Evolutionary conservation across 495 filamentous ascomycete species (phyloP).

Genomic region (Thermothielavioides terrestris): DNA sequence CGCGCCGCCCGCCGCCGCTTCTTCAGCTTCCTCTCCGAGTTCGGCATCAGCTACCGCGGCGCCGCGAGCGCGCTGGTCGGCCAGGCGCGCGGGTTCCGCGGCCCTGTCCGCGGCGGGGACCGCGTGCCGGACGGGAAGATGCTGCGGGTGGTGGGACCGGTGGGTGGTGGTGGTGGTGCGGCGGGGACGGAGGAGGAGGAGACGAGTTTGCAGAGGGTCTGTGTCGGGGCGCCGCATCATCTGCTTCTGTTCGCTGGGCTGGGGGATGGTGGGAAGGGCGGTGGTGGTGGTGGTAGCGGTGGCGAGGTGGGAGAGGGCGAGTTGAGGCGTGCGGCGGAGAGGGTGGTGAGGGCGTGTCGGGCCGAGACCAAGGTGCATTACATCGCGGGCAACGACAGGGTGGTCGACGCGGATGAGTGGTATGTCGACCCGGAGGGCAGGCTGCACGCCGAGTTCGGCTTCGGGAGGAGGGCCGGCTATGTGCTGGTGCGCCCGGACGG

Average conservation of each 20-base stretch:
- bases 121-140: conserved; percentile 26
- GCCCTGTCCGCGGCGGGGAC: conserved; percentile 24
- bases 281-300: too few relatives aligned
- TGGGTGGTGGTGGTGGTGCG: too few relatives aligned
- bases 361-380: conserved; percentile 12
- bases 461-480: conserved; percentile 22
- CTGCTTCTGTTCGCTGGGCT: conserved; percentile 31
- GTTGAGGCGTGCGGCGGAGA: conserved; percentile 9
- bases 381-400: conserved; percentile 8
- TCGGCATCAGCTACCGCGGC: conserved; percentile 32
- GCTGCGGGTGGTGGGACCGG: neutral
- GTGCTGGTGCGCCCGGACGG: conserved; percentile 35
- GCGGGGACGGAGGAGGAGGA: conserved; percentile 2
- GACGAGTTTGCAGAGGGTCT: conserved; percentile 24
- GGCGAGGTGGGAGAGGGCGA: conserved; percentile 11
- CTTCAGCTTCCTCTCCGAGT: conserved; percentile 32
- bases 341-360: conserved; percentile 7
- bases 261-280: neutral
- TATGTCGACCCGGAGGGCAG: conserved; percentile 23
- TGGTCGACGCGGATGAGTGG: neutral
- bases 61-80: conserved; percentile 25
- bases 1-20: conserved; percentile 8
- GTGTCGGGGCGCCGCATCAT: conserved; percentile 18
- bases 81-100: conserved; percentile 14
- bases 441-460: conserved; percentile 30